Percentiles rank a stretch among this genome's conserved stretches.
These are phyloP conservation scores for Pseudognaphalium luteoalbum DNA, from an alignment of 129 eudicot genomes.

Conservation along the genomic window DNA sequence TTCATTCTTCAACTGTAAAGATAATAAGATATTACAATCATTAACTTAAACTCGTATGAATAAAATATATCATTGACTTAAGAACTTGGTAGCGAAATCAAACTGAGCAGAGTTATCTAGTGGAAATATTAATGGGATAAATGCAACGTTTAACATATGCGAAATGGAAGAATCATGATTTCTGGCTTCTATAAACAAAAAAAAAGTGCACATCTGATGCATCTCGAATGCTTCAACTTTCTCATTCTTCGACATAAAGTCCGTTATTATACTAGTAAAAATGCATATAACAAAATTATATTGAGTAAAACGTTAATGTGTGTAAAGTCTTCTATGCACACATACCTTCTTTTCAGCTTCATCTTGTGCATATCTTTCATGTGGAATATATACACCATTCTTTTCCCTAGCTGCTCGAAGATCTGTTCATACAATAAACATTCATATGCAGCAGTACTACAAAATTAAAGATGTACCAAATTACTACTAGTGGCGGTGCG, in stretches of 20 bases:
- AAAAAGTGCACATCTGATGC: neutral
- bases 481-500: conserved; percentile 9
- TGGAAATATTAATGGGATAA: neutral
- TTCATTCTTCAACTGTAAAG: conserved; percentile 64
- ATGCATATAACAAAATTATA: neutral
- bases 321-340: neutral
- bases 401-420: conserved; percentile 94
- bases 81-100: neutral
- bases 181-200: neutral
- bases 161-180: conserved; percentile 2
- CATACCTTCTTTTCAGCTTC: conserved; percentile 90
- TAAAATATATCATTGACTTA: conserved; percentile 14
- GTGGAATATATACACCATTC: conserved; percentile 84
- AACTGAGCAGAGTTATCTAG: neutral
- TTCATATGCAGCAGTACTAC: neutral
- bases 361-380: conserved; percentile 77
- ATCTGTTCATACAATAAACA: conserved; percentile 39
- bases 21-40: conserved; percentile 26
- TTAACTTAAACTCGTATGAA: conserved; percentile 10
- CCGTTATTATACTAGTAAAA: conserved; percentile 2
- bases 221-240: neutral
- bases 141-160: conserved; percentile 5
- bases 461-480: neutral
- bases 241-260: neutral
- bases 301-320: neutral